Evolutionary conservation across 768 basidiomycete species (phyloP).

Genomic region (Panaeolus papilionaceus): DNA sequence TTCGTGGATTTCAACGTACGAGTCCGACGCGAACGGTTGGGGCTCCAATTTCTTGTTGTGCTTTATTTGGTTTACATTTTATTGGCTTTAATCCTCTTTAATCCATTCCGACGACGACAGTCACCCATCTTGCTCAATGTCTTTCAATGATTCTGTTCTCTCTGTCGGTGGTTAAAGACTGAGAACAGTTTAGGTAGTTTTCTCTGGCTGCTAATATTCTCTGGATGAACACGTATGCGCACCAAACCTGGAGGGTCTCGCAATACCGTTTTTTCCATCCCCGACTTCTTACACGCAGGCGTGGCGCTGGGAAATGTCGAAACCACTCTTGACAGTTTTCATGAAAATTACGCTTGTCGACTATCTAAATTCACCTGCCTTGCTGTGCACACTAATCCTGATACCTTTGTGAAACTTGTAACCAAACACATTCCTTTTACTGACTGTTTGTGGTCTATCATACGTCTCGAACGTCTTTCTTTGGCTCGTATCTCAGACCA

Average conservation of each 20-base stretch:
- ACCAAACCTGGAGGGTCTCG: too few species aligned
- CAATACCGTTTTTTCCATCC: not conserved
- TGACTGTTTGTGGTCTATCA: not conserved
- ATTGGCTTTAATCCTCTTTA: not conserved
- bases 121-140: too few species aligned
- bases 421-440: too few species aligned
- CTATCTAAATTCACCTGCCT: not conserved
- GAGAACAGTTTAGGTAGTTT: too few species aligned
- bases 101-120: too few species aligned
- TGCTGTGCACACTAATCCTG: too few species aligned
- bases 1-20: conserved; percentile 12
- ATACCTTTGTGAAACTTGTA: not conserved
- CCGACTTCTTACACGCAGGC: conserved; percentile 12
- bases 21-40: conserved; percentile 10
- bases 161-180: too few species aligned
- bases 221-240: too few species aligned
- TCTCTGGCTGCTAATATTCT: too few species aligned
- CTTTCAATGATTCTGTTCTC: too few species aligned
- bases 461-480: not conserved
- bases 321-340: not conserved
- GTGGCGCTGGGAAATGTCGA: conserved; percentile 19
- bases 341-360: not conserved
- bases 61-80: conserved; percentile 18
- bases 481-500: not conserved
- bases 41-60: conserved; percentile 18